A percentile compares a stretch with the other conserved stretches of the same genome.
phyloP scores from a whole-genome alignment of 352 stramenopile genomes.

The Blastocystis sp. region DNA sequence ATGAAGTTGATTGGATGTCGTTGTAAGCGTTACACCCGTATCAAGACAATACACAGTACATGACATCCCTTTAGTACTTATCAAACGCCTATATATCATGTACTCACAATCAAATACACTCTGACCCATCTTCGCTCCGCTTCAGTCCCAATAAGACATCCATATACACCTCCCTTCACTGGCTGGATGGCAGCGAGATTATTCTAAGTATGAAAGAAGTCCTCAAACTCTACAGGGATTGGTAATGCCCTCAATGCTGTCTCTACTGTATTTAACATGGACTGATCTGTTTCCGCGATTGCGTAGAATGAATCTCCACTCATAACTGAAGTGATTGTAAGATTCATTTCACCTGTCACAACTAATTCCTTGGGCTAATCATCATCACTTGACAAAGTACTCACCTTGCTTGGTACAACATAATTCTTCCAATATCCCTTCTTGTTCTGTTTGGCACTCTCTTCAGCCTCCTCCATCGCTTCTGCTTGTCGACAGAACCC shows the following conservation, averaged over 20 bases:
- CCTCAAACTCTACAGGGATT: constrained; percentile 87
- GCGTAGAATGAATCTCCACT: constrained; percentile 88
- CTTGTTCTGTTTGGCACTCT: constrained; percentile 83
- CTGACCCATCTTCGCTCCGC: not conserved
- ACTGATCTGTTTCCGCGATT: constrained; percentile 79
- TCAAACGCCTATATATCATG: constrained; percentile 43
- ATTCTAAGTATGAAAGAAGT: constrained; percentile 83
- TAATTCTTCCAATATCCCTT: constrained; percentile 89
- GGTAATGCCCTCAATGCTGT: not conserved
- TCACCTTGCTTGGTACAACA: constrained; percentile 72
- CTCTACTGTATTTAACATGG: not conserved
- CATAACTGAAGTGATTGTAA: constrained; percentile 89
- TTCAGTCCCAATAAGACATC: not conserved
- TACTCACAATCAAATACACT: not conserved
- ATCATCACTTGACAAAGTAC: too few relatives aligned
- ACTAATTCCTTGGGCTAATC: constrained; percentile 74
- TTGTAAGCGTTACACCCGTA: constrained; percentile 87
- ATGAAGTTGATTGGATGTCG: constrained; percentile 80
- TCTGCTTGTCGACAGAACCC: constrained; percentile 80
- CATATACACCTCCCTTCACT: not conserved
- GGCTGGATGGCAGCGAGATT: not conserved
- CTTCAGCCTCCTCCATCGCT: constrained; percentile 79
- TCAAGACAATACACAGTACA: constrained; percentile 87
- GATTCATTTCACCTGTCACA: constrained; percentile 75
- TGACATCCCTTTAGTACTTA: constrained; percentile 70